Percentiles rank a stretch among this genome's conserved stretches.
Evolutionary conservation across 2,329 filamentous ascomycete genomes (phyloP).

Genomic region (Thelonectria rubi): DNA sequence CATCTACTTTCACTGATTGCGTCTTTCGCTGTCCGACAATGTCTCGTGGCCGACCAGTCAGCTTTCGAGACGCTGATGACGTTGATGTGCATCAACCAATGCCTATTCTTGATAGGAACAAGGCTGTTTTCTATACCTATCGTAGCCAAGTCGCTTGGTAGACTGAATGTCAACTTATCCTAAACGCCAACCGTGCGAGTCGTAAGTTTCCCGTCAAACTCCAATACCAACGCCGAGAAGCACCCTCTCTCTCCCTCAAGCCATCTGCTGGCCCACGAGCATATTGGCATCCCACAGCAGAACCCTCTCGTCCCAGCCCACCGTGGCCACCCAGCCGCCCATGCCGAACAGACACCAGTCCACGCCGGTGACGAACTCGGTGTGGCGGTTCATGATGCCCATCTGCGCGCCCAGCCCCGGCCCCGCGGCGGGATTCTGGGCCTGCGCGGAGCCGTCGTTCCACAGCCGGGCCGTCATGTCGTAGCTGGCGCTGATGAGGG

Average conservation of each 20-base stretch:
- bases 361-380: slow-evolving; percentile 94
- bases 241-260: slow-evolving; percentile 16
- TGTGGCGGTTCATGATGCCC: slow-evolving; percentile 90
- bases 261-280: slow-evolving; percentile 48
- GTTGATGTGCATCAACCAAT: too few species aligned
- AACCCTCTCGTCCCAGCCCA: slow-evolving; percentile 92
- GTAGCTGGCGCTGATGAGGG: slow-evolving; percentile 89
- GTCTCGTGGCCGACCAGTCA: too few species aligned
- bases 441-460: slow-evolving; percentile 73
- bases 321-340: slow-evolving; percentile 94
- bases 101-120: too few species aligned
- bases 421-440: slow-evolving; percentile 47
- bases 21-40: too few species aligned
- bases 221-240: slow-evolving; percentile 33
- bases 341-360: slow-evolving; percentile 98
- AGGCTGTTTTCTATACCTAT: neutral
- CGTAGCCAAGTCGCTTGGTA: neutral
- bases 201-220: slow-evolving; percentile 16
- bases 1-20: neutral
- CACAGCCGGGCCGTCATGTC: slow-evolving; percentile 98
- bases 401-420: slow-evolving; percentile 72
- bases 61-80: too few species aligned
- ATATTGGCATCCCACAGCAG: slow-evolving; percentile 88
- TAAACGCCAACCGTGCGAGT: slow-evolving; percentile 13
- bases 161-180: neutral